Evolutionary conservation across 495 filamentous ascomycete genomes (phyloP).

Genomic region (Lichina pygmaea): DNA sequence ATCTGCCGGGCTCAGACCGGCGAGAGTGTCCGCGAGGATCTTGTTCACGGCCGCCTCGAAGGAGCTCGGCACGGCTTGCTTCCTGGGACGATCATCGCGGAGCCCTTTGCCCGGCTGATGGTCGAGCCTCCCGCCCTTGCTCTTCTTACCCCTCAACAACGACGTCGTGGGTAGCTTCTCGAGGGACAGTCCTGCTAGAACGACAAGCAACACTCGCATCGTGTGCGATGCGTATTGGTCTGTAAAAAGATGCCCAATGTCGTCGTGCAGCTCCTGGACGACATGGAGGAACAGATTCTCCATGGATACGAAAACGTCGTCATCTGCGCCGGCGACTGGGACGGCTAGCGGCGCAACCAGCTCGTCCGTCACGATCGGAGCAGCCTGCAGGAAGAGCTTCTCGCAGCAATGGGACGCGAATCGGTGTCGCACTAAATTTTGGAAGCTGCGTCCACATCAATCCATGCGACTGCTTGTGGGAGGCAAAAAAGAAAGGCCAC

Average conservation of each 20-base stretch:
- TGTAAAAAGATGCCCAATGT: slow-evolving; percentile 60
- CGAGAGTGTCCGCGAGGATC: slow-evolving; percentile 45
- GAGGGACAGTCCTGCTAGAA: slow-evolving; percentile 61
- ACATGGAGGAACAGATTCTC: slow-evolving; percentile 63
- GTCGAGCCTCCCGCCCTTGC: slow-evolving; percentile 31
- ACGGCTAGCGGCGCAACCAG: slow-evolving; percentile 23
- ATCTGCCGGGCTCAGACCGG: slow-evolving; percentile 40
- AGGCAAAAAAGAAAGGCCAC: slow-evolving; percentile 3
- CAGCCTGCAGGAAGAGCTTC: slow-evolving; percentile 62
- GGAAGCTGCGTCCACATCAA: slow-evolving; percentile 23
- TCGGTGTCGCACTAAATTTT: slow-evolving; percentile 71
- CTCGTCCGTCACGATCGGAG: slow-evolving; percentile 49
- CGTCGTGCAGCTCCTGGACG: slow-evolving; percentile 57
- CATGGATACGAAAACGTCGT: slow-evolving; percentile 28
- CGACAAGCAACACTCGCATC: slow-evolving; percentile 55
- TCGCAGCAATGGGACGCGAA: slow-evolving; percentile 96
- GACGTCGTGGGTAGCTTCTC: slow-evolving; percentile 33
- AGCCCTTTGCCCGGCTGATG: not conserved
- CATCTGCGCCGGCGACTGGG: slow-evolving; percentile 12
- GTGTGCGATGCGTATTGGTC: slow-evolving; percentile 81
- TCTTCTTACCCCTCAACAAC: slow-evolving; percentile 63
- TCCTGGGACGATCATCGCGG: slow-evolving; percentile 13
- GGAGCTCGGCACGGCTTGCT: slow-evolving; percentile 37
- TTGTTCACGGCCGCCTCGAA: slow-evolving; percentile 53
- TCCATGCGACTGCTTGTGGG: not conserved